These are phyloP conservation scores for Rhododendron ferrugineum DNA, from an alignment of 148 eudicot genomes.

Conservation along the genomic window DNA sequence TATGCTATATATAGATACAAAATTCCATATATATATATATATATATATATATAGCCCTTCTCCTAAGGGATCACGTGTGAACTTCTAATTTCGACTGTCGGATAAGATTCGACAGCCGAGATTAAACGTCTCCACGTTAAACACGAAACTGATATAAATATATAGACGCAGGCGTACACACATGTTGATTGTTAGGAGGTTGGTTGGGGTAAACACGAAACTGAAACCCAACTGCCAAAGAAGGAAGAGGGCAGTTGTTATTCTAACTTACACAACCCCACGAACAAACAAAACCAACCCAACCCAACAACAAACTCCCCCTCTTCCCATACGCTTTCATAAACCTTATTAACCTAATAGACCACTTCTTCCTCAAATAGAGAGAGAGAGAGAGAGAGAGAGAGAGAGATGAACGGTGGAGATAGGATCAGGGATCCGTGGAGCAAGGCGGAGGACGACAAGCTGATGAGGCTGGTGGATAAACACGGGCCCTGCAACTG, in stretches of 20 bases:
- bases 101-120: too few relatives aligned
- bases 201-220: not conserved
- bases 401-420: not conserved
- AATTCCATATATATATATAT: not conserved
- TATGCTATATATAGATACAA: not conserved
- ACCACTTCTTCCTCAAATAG: not conserved
- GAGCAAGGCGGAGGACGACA: slow-evolving; percentile 57
- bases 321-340: not conserved
- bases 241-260: not conserved
- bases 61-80: too few relatives aligned
- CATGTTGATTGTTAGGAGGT: not conserved
- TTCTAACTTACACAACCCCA: not conserved
- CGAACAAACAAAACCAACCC: not conserved
- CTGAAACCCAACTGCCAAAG: slow-evolving; percentile 1
- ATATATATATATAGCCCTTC: not conserved
- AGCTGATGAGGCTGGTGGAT: slow-evolving; percentile 36
- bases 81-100: too few relatives aligned
- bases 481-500: slow-evolving; percentile 63
- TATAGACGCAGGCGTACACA: not conserved
- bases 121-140: too few relatives aligned
- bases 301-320: not conserved
- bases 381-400: not conserved
- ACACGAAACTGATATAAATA: too few relatives aligned
- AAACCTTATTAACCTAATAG: not conserved
- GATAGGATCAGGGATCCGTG: slow-evolving; percentile 49